Evolutionary conservation across 257 asterid species (phyloP).

Genomic region (Scutellaria minor): DNA sequence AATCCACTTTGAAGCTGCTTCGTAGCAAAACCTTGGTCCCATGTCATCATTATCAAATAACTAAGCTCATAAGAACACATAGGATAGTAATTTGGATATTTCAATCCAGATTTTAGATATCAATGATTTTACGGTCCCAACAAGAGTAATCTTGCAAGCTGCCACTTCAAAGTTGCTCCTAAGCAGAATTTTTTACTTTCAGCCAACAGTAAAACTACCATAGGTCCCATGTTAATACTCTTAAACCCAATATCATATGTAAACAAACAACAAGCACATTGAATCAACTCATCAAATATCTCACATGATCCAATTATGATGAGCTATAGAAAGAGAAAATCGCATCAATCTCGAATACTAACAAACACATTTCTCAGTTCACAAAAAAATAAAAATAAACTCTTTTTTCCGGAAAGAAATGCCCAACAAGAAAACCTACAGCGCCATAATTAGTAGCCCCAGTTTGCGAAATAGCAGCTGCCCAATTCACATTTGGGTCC

Average conservation of each 20-base stretch:
- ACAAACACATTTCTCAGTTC: constrained; percentile 17
- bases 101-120: not conserved
- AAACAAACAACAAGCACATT: not conserved
- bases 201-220: not conserved
- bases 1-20: constrained; percentile 1
- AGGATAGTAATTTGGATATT: not conserved
- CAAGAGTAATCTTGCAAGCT: not conserved
- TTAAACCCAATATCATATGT: constrained; percentile 2
- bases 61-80: not conserved
- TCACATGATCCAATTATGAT: not conserved
- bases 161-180: not conserved
- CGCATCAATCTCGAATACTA: not conserved
- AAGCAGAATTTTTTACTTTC: constrained; percentile 5
- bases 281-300: constrained; percentile 5
- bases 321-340: not conserved
- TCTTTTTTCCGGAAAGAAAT: not conserved
- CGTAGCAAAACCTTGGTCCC: not conserved
- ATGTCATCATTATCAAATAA: not conserved
- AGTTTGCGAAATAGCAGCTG: constrained; percentile 35
- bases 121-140: not conserved
- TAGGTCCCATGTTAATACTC: not conserved
- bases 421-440: constrained; percentile 36
- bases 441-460: constrained; percentile 35
- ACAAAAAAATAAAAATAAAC: not conserved
- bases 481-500: constrained; percentile 45